These are phyloP conservation scores for Diaporthe eres DNA, from an alignment of 2,329 filamentous ascomycete genomes.

Conservation along the genomic window DNA sequence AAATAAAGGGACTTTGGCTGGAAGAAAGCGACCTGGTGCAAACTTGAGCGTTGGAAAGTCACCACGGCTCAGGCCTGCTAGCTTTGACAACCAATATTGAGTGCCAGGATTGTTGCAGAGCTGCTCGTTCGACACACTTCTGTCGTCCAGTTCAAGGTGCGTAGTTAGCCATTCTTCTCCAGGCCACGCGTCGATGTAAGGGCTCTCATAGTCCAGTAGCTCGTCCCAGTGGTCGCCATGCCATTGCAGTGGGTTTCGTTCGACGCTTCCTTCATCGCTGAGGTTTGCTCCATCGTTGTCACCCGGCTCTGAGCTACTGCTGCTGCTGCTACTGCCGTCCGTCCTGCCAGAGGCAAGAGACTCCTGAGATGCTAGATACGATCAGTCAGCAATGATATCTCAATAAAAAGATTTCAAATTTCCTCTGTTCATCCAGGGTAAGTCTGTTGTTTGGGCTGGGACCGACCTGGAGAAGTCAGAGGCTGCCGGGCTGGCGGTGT, in stretches of 20 bases:
- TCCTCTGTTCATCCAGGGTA: no score
- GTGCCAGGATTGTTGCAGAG: not conserved
- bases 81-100: not conserved
- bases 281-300: not conserved
- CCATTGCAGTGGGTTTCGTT: not conserved
- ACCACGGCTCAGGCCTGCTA: not conserved
- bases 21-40: no score
- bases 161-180: not conserved
- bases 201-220: not conserved
- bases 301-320: not conserved
- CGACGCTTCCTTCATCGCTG: not conserved
- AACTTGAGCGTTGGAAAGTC: not conserved
- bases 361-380: no score
- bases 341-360: not conserved
- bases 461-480: no score
- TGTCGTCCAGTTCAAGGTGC: not conserved
- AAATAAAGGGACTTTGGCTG: not conserved
- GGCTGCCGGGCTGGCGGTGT: no score
- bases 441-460: no score
- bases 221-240: not conserved
- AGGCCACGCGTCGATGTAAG: not conserved
- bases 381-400: not conserved
- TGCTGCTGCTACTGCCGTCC: not conserved
- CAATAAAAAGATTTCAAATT: not conserved
- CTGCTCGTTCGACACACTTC: not conserved